Conservation (phyloP, 768 basidiomycete genomes). For the Amanita pseudoporphyria region DNA sequence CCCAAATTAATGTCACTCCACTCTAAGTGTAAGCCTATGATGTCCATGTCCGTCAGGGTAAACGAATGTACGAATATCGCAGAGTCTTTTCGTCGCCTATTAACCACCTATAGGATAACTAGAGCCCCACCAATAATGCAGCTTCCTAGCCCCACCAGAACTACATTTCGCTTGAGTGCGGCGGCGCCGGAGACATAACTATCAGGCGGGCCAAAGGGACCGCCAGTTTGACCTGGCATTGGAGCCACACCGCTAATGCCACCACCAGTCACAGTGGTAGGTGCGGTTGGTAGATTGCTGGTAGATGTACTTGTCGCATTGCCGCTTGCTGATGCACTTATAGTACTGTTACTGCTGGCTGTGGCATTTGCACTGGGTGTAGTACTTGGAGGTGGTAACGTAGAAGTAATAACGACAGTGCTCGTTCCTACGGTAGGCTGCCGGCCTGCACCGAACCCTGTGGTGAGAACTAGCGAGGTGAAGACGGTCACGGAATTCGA, state of each 20-base stretch:
- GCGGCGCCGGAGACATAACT: slow-evolving; percentile 51
- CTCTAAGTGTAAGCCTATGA: background rate
- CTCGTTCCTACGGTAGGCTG: slow-evolving; percentile 29
- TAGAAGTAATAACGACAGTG: slow-evolving; percentile 37
- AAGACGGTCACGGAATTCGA: slow-evolving; percentile 23
- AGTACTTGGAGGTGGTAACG: slow-evolving; percentile 19
- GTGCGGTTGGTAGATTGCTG: slow-evolving; percentile 46
- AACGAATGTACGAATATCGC: slow-evolving; percentile 2
- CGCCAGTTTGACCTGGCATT: slow-evolving; percentile 43
- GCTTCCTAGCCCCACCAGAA: slow-evolving; percentile 34
- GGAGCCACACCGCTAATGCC: slow-evolving; percentile 53
- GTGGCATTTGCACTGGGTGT: slow-evolving; percentile 1
- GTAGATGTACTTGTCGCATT: slow-evolving; percentile 16
- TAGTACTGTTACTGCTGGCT: slow-evolving; percentile 13
- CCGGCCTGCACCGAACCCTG: slow-evolving; percentile 30
- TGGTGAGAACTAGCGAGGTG: slow-evolving; percentile 28
- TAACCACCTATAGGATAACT: slow-evolving; percentile 28
- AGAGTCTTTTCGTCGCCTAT: background rate
- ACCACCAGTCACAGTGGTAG: slow-evolving; percentile 36
- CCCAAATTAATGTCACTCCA: slow-evolving; percentile 4
- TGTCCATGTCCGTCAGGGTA: slow-evolving; percentile 8
- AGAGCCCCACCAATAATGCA: slow-evolving; percentile 40
- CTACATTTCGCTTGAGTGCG: slow-evolving; percentile 33
- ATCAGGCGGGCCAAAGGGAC: slow-evolving; percentile 61
- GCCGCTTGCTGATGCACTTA: slow-evolving; percentile 24